Conservation (phyloP, 768 basidiomycete species). For the Lentinula guzmanii region DNA sequence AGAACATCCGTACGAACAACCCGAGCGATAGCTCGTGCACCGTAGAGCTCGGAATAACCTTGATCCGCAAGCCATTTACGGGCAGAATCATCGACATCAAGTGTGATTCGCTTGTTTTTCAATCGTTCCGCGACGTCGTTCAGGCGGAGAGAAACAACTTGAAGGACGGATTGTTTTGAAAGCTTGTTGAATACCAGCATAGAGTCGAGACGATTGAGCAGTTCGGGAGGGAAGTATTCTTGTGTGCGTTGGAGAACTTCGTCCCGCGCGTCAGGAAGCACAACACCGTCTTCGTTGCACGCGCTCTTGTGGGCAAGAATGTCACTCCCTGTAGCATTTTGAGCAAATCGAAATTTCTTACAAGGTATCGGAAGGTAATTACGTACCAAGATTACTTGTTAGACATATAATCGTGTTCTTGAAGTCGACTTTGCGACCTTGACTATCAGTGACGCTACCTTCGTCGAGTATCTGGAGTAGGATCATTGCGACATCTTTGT, state of each 20-base stretch:
- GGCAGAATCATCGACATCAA: slow-evolving; percentile 63
- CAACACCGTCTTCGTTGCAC: slow-evolving; percentile 54
- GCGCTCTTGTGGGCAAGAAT: slow-evolving; percentile 67
- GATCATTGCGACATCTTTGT: slow-evolving; percentile 90
- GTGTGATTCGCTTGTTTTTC: slow-evolving; percentile 54
- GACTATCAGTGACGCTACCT: slow-evolving; percentile 84
- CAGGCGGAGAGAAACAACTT: slow-evolving; percentile 74
- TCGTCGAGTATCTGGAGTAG: slow-evolving; percentile 89
- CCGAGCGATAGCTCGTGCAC: slow-evolving; percentile 84
- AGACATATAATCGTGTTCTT: slow-evolving; percentile 93
- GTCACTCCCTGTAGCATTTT: slow-evolving; percentile 39
- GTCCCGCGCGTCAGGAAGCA: slow-evolving; percentile 53
- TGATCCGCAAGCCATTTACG: slow-evolving; percentile 63
- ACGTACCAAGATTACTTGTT: slow-evolving; percentile 78
- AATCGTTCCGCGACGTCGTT: slow-evolving; percentile 68
- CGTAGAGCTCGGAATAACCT: slow-evolving; percentile 83
- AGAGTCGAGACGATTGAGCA: slow-evolving; percentile 84
- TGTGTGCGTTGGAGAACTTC: slow-evolving; percentile 72
- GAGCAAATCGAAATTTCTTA: neutral
- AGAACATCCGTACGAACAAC: slow-evolving; percentile 78
- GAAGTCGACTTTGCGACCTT: slow-evolving; percentile 89
- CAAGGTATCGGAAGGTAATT: neutral
- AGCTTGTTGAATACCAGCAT: slow-evolving; percentile 92
- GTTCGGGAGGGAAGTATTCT: slow-evolving; percentile 84
- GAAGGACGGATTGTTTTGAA: slow-evolving; percentile 62